Percentiles rank a stretch among this genome's conserved stretches.
Evolutionary conservation across 305 asterid species (phyloP).

Genomic region (Fraxinus greggii): DNA sequence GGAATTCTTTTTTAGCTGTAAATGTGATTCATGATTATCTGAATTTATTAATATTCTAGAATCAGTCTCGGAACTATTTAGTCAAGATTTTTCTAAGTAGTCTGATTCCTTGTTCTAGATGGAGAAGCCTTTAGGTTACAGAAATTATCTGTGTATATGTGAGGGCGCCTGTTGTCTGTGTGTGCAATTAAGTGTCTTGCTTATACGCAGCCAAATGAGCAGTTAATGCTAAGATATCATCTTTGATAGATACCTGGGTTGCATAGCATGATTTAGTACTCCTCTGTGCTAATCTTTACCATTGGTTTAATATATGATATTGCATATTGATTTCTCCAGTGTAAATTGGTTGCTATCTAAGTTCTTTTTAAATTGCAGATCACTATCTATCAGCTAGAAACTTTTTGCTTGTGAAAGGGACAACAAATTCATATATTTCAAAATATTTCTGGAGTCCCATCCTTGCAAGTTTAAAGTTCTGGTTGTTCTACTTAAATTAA

Average conservation of each 20-base stretch:
- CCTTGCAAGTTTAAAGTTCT: background rate
- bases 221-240: too few species aligned
- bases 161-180: background rate
- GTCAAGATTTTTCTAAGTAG: background rate
- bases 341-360: background rate
- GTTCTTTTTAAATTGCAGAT: background rate
- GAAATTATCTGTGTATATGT: background rate
- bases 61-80: background rate
- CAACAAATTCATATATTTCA: background rate
- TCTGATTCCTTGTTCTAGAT: background rate
- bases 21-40: background rate
- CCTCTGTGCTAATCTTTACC: background rate
- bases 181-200: too few species aligned
- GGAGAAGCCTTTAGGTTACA: background rate
- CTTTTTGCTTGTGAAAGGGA: background rate
- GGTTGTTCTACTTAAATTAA: background rate
- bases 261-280: background rate
- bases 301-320: background rate
- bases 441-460: background rate
- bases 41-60: background rate
- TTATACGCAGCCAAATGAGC: too few species aligned
- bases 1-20: background rate
- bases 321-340: background rate
- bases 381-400: background rate
- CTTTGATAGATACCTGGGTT: background rate